Evolutionary conservation across 2,329 filamentous ascomycete genomes (phyloP).

Genomic region (Trichophyton mentagrophytes): DNA sequence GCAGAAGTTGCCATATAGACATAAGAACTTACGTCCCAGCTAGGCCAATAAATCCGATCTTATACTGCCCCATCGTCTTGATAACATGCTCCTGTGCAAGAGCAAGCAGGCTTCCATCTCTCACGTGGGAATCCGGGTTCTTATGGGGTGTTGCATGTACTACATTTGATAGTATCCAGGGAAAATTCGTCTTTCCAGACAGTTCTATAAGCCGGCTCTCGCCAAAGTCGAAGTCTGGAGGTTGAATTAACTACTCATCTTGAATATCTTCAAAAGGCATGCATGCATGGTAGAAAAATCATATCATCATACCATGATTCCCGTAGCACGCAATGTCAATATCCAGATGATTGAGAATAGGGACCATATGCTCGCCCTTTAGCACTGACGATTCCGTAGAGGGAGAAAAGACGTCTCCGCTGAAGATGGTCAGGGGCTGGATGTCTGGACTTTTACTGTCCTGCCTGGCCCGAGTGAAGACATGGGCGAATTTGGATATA

Average conservation of each 20-base stretch:
- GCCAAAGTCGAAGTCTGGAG: not conserved
- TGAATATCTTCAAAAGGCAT: not conserved
- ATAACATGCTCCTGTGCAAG: not conserved
- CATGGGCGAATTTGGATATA: not conserved
- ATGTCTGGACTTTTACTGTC: not conserved
- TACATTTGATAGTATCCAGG: not conserved
- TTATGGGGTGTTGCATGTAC: not conserved
- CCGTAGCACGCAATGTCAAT: not conserved
- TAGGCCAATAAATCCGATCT: not conserved
- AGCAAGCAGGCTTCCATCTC: not conserved
- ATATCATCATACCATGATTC: not conserved
- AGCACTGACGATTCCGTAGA: not conserved
- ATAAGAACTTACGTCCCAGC: not conserved
- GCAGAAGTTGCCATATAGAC: not conserved
- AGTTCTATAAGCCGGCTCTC: not conserved
- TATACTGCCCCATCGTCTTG: not conserved
- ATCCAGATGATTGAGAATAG: not conserved
- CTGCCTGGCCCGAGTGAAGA: not conserved
- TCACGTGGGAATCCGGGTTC: not conserved
- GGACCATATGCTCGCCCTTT: not conserved
- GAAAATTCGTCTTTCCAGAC: not conserved
- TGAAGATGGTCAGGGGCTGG: not conserved
- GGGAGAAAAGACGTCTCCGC: not conserved
- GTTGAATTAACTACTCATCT: not conserved
- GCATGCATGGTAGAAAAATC: not conserved